phyloP scores from a whole-genome alignment of 306 rosid genomes.

The Acacia melanoxylon region DNA sequence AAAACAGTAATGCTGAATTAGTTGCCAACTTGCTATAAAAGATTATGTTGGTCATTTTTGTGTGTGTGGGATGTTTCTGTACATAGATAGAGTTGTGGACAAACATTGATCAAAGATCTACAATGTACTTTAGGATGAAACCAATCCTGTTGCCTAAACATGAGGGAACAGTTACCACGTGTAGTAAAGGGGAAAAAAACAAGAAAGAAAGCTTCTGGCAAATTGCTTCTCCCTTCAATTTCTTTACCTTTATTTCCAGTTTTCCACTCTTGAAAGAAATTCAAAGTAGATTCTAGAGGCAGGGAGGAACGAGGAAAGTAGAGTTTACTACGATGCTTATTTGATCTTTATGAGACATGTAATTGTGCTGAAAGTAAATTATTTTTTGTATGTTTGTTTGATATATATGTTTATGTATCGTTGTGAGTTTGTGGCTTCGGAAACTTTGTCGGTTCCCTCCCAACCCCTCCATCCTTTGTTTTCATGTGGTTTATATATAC shows the following conservation, averaged over 20 bases:
- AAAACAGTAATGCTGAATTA: slow-evolving; percentile 1
- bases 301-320: not conserved
- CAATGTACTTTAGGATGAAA: no score
- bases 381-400: not conserved
- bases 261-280: not conserved
- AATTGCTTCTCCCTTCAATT: not conserved
- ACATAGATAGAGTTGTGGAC: slow-evolving; percentile 4
- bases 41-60: not conserved
- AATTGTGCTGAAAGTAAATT: not conserved
- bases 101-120: no score
- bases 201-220: not conserved
- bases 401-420: not conserved
- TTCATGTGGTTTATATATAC: not conserved
- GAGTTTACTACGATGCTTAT: not conserved
- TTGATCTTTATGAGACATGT: not conserved
- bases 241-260: not conserved
- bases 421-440: not conserved
- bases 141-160: slow-evolving; percentile 1
- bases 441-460: not conserved
- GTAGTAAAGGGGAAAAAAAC: not conserved
- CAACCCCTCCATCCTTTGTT: not conserved
- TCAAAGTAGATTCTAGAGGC: not conserved
- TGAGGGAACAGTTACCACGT: slow-evolving; percentile 1
- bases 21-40: not conserved
- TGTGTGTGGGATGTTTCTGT: slow-evolving; percentile 16